Percentiles rank a stretch among this genome's conserved stretches.
Conservation (phyloP, 2,329 filamentous ascomycete species). For the Didymella keratinophila region DNA sequence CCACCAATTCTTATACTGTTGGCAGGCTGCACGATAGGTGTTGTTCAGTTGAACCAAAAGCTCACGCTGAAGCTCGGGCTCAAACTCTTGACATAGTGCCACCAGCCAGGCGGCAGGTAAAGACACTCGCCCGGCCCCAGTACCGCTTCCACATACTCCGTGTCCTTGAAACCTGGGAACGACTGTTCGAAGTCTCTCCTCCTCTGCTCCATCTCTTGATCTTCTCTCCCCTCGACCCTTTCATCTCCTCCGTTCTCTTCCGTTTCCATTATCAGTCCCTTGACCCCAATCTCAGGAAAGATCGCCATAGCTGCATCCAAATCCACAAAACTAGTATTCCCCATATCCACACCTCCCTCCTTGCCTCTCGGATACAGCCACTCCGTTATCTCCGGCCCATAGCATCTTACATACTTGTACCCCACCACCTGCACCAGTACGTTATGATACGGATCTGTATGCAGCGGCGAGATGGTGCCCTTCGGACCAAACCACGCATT, state of each 20-base stretch:
- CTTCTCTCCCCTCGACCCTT: not conserved
- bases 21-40: no score
- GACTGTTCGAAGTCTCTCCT: slow-evolving; percentile 32
- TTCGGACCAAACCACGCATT: slow-evolving; percentile 95
- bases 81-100: slow-evolving; percentile 92
- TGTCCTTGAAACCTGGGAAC: slow-evolving; percentile 65
- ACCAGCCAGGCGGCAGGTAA: slow-evolving; percentile 94
- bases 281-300: slow-evolving; percentile 33
- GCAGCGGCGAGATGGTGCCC: slow-evolving; percentile 88
- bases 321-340: slow-evolving; percentile 85
- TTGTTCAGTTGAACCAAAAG: slow-evolving; percentile 74
- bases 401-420: slow-evolving; percentile 89
- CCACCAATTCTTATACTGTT: no score
- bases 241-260: slow-evolving; percentile 29
- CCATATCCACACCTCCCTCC: slow-evolving; percentile 84
- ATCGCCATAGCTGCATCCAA: slow-evolving; percentile 71
- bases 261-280: slow-evolving; percentile 8
- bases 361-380: slow-evolving; percentile 68
- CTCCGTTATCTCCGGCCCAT: slow-evolving; percentile 69
- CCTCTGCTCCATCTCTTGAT: not conserved
- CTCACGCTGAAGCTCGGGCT: slow-evolving; percentile 92
- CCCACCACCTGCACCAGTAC: slow-evolving; percentile 89
- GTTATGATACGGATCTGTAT: slow-evolving; percentile 95
- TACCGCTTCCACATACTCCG: slow-evolving; percentile 78
- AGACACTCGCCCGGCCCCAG: slow-evolving; percentile 82